phyloP scores from a whole-genome alignment of 169 alveolate genomes.

The Amoebophrya sp. region DNA sequence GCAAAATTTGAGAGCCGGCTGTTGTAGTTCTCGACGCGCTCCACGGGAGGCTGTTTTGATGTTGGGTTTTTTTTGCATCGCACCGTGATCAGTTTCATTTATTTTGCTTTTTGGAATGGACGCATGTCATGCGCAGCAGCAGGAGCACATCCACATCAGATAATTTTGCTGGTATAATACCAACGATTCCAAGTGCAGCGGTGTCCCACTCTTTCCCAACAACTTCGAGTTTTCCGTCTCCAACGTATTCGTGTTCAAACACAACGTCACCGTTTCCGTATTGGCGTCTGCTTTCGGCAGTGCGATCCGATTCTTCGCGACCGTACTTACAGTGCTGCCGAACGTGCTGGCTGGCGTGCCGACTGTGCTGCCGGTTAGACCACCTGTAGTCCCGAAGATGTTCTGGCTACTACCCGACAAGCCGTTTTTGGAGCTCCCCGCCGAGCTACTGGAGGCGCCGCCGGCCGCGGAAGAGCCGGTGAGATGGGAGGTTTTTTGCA shows the following conservation, averaged over 20 bases:
- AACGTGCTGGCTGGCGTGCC: neutral
- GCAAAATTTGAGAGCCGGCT: neutral
- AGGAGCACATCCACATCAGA: neutral
- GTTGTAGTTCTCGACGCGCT: neutral
- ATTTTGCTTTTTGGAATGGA: neutral
- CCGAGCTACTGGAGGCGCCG: neutral
- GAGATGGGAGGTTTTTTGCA: neutral
- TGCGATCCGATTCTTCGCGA: neutral
- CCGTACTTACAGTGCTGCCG: neutral
- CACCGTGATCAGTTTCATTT: neutral
- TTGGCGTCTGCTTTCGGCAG: neutral
- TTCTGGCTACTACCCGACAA: neutral
- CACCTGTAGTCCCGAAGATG: neutral
- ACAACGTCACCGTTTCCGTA: neutral
- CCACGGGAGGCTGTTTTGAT: neutral
- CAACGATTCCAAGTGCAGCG: neutral
- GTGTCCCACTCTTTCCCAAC: neutral
- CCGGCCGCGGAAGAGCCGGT: neutral
- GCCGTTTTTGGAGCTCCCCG: neutral
- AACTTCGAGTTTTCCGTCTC: neutral
- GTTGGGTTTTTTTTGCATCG: neutral
- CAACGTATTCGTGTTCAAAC: neutral
- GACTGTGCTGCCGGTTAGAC: neutral
- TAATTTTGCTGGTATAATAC: neutral
- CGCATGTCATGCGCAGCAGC: neutral